Evolutionary conservation across 1,139 yeast genomes (phyloP).

Genomic region (Suhomyces maxii): DNA sequence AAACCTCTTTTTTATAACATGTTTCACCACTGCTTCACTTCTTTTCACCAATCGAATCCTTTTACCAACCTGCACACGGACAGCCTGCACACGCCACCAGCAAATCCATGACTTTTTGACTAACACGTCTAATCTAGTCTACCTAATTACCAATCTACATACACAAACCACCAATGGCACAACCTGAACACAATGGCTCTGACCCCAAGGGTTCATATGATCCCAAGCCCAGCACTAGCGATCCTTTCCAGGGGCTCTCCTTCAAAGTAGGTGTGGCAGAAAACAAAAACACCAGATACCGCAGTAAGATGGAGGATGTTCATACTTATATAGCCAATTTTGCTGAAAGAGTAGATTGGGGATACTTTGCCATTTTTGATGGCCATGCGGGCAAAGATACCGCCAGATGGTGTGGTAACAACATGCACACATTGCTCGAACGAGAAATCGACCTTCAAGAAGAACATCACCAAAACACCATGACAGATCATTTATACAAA

Average conservation of each 20-base stretch:
- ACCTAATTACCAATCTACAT: background rate
- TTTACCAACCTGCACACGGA: background rate
- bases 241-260: conserved; percentile 54
- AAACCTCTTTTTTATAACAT: too few relatives aligned
- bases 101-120: background rate
- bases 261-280: conserved; percentile 88
- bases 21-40: too few relatives aligned
- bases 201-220: background rate
- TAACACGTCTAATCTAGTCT: background rate
- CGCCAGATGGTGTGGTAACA: conserved; percentile 94
- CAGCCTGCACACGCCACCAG: background rate
- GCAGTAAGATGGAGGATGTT: conserved; percentile 95
- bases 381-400: conserved; percentile 97
- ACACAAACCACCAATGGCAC: background rate
- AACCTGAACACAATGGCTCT: background rate
- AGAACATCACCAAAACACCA: conserved; percentile 12
- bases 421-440: conserved; percentile 69
- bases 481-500: conserved; percentile 56
- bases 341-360: conserved; percentile 88
- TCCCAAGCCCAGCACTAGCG: conserved; percentile 8
- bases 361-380: conserved; percentile 93
- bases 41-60: background rate
- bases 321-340: conserved; percentile 92
- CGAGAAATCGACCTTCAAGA: conserved; percentile 39
- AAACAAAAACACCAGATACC: conserved; percentile 74